Base-by-base conservation (phyloP, 768 basidiomycete species). In the Phanerodontia chrysosporium region DNA sequence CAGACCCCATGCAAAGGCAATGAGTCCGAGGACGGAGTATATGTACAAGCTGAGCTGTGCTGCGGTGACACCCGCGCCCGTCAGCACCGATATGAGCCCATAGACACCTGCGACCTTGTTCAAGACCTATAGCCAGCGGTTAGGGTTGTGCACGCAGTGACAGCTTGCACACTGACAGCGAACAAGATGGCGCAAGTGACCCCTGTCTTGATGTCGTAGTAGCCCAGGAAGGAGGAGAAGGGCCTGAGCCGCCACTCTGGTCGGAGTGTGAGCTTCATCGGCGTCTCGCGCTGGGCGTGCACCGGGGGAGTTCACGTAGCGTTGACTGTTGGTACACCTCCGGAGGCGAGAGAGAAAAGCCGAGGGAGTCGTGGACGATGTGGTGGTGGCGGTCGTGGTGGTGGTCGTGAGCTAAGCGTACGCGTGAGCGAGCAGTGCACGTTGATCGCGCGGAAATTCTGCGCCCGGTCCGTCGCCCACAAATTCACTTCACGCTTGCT, bases 21-120 rank as follows among this genome's bases (percentile, higher is more conserved):
- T 78, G 45, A 98, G 82, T 42, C 87, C 92, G 25, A 87, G 71
- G 57, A 89, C 86, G 10, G 95, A 98, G 77, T 99, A 99, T 21
- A 95, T 79, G 73, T 98, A 98, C 69, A 96, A 80, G 72, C 86
- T 90, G 60, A 98, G 80, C 74, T 99, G 97, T 0, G 89, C 86
- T 64, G 94, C 85, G n/a, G 89, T 86, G n/a, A 90, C 89, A n/a
- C 91, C 93, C 29, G 91, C 88, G 21, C 95, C 95, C 0, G 89
- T 90, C 59, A 95, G 74, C 58, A 95, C 83, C 5, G 95, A 95
- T 59, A 99, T 87, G 58, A 99, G 83, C 57, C 97, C 97, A 70
- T 98, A 99, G 9, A 98, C 84, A 52, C 97, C 96, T 21, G 97
- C 95, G 51, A 95, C 96, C 76, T 99, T 99, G 82, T 99, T 99